phyloP scores from a whole-genome alignment of 148 eudicot genomes.

The Rhododendron williamsianum region DNA sequence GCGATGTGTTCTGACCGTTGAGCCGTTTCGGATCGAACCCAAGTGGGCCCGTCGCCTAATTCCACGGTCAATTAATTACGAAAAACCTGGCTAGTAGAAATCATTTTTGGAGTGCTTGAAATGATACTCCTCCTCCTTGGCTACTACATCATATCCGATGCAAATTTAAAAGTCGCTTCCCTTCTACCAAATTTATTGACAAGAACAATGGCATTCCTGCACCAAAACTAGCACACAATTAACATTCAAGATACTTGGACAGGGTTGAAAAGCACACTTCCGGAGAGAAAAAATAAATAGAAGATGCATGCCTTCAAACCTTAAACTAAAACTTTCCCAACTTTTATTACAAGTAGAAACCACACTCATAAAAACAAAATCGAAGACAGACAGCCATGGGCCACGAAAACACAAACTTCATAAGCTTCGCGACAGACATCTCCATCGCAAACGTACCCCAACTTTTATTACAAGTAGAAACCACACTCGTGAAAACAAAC shows the following conservation, averaged over 20 bases:
- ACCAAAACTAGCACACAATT: not conserved
- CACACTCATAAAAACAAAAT: not conserved
- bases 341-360: not conserved
- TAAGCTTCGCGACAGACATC: conserved; percentile 40
- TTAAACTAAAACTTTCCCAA: not conserved
- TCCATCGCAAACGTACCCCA: conserved; percentile 51
- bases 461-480: not conserved
- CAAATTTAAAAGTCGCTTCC: not conserved
- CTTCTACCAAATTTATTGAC: not conserved
- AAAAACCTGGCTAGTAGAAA: no score
- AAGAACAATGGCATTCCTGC: not conserved
- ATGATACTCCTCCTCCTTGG: no score
- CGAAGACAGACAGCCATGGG: not conserved
- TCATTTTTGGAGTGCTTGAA: no score
- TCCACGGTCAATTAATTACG: no score
- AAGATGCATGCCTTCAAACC: not conserved
- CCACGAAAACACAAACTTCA: not conserved
- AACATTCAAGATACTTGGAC: not conserved
- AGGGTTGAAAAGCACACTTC: not conserved
- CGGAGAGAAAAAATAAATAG: not conserved
- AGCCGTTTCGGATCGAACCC: no score
- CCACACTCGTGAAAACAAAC: not conserved
- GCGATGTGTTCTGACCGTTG: no score
- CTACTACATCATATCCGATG: not conserved
- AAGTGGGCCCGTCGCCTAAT: no score